Base-by-base conservation (phyloP, 1,139 yeast species). In the Suhomyces kunorum region DNA sequence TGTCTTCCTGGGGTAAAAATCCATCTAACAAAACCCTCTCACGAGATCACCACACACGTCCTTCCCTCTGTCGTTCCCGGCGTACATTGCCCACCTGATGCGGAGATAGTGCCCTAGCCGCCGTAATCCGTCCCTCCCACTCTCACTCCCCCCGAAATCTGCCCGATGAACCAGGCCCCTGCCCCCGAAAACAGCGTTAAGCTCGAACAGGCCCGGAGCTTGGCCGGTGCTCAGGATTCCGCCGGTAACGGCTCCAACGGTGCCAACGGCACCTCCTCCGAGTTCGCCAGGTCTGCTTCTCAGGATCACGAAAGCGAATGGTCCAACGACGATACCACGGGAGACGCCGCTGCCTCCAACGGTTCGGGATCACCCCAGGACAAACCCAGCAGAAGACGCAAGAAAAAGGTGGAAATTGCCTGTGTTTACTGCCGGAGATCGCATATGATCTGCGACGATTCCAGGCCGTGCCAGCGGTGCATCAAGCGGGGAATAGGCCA, bases 361-460 rank as follows among this genome's bases (percentile, higher is more conserved):
- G 38, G 32, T 34, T 28, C 24, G 14, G 36, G 29, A 27, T 26
- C 28, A 11, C 23, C 12, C 28, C 17, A 32, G 11, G 43, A 46
- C 17, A 38, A 26, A 18, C 34, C 43, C 20, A 28, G 34, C 27
- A 44, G 43, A 32, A 50, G 49, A 42, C 44, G 76, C 39, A 76
- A 78, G 60, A 79, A 78, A 62, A 81, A 78, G 55, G 82, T 78
- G 22, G 78, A 69, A 22, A 68, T 76, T 43, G 96, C 98, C 0
- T 90, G 98, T 66, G 87, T 90, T 2, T 90, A 87, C 58, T 90
- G 98, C 57, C 76, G 97, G 35, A 70, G 98, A 34, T 87, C 96
- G 1, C 98, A 90, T 60, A 88, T 90, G 94, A 87, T 89, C 23
- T 90, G 98, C 64, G 96, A 89, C 58, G 84, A 81, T 30, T 69